Percentiles rank a stretch among this genome's conserved stretches.
These are phyloP conservation scores for Coniochaeta pulveracea DNA, from an alignment of 2,329 filamentous ascomycete species.

Conservation along the genomic window DNA sequence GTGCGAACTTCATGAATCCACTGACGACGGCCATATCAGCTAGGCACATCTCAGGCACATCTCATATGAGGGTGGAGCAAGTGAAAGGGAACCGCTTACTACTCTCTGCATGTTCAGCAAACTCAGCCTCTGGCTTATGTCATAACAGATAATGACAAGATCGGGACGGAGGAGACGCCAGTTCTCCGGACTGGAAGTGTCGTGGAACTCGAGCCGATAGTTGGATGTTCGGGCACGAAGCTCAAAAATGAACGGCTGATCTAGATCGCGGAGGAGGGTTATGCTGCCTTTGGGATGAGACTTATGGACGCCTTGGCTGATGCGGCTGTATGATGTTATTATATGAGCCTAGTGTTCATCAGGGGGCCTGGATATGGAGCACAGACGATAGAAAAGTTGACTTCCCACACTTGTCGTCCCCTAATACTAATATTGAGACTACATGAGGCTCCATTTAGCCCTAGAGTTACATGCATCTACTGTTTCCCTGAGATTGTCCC, in stretches of 20 bases:
- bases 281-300: constrained; percentile 23
- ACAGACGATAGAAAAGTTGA: constrained; percentile 51
- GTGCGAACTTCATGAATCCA: constrained; percentile 45
- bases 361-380: constrained; percentile 3
- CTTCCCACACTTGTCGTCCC: constrained; percentile 48
- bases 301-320: constrained; percentile 30
- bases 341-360: constrained; percentile 4
- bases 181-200: constrained; percentile 45
- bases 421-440: constrained; percentile 45
- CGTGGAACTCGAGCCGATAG: constrained; percentile 47
- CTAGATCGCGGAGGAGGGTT: constrained; percentile 40
- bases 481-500: background rate
- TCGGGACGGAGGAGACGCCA: constrained; percentile 49
- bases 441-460: constrained; percentile 32
- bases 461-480: background rate
- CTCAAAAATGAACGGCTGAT: constrained; percentile 51
- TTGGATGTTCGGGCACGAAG: constrained; percentile 31
- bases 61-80: background rate
- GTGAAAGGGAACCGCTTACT: constrained; percentile 27
- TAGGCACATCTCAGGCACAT: too few relatives aligned
- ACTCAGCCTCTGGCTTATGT: constrained; percentile 46
- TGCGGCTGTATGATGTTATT: constrained; percentile 26
- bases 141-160: constrained; percentile 48
- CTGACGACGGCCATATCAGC: too few relatives aligned
- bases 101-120: constrained; percentile 46